Conservation (phyloP, 352 stramenopile species). For the Globisporangium takayamanum region DNA sequence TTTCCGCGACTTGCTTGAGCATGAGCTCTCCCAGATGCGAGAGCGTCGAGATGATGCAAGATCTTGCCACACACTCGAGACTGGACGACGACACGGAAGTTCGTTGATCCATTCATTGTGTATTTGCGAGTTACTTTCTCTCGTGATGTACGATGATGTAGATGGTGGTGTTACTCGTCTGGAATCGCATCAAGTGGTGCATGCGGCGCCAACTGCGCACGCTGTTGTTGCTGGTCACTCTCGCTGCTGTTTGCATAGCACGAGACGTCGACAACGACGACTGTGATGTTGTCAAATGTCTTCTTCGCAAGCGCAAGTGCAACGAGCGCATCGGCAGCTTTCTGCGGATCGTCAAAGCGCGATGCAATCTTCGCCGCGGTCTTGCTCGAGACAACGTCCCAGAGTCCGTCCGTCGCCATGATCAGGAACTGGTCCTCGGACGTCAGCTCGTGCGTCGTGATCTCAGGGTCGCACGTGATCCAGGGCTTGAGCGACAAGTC, state of each 20-base stretch:
- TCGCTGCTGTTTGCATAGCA: slow-evolving; percentile 29
- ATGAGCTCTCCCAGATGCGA: too few relatives aligned
- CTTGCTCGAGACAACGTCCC: slow-evolving; percentile 76
- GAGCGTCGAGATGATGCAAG: too few relatives aligned
- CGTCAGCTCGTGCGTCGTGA: slow-evolving; percentile 51
- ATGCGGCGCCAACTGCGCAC: not conserved
- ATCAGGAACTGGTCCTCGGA: slow-evolving; percentile 70
- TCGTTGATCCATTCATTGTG: not conserved
- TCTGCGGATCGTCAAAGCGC: slow-evolving; percentile 43
- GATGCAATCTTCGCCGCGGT: slow-evolving; percentile 48
- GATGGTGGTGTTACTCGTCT: not conserved
- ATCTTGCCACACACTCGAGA: too few relatives aligned
- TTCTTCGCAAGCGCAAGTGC: slow-evolving; percentile 42
- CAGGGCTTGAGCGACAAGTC: slow-evolving; percentile 70
- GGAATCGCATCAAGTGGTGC: not conserved
- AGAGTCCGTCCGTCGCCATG: slow-evolving; percentile 75
- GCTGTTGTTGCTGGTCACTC: slow-evolving; percentile 4
- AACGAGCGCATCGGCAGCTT: slow-evolving; percentile 52
- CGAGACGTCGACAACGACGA: slow-evolving; percentile 64
- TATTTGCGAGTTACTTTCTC: not conserved
- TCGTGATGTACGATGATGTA: too few relatives aligned
- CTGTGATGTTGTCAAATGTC: slow-evolving; percentile 76
- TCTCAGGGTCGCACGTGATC: slow-evolving; percentile 76
- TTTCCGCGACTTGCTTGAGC: too few relatives aligned
- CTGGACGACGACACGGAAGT: too few relatives aligned